These are phyloP conservation scores for Pseudogymnoascus sp. DNA, from an alignment of 2,329 filamentous ascomycete species.

Conservation along the genomic window DNA sequence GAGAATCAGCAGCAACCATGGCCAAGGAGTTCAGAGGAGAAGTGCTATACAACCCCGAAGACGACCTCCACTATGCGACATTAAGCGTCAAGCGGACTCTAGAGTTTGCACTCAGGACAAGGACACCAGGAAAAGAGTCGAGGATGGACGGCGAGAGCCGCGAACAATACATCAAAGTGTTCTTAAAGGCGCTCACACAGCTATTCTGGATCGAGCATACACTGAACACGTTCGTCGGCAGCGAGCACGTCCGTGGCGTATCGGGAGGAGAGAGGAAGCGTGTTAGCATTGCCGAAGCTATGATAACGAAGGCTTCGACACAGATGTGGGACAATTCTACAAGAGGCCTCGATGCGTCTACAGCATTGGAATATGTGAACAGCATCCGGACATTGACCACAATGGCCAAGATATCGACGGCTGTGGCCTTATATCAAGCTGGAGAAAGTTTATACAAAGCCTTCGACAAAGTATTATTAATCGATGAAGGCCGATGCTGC, in stretches of 20 bases:
- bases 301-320: slow-evolving; percentile 66
- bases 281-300: slow-evolving; percentile 70
- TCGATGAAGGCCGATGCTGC: slow-evolving; percentile 64
- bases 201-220: slow-evolving; percentile 68
- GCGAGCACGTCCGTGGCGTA: slow-evolving; percentile 68
- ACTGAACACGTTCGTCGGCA: slow-evolving; percentile 66
- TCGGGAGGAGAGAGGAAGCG: slow-evolving; percentile 77
- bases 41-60: slow-evolving; percentile 70
- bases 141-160: slow-evolving; percentile 57
- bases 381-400: slow-evolving; percentile 69
- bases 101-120: slow-evolving; percentile 62
- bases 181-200: slow-evolving; percentile 61
- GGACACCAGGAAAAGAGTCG: slow-evolving; percentile 58
- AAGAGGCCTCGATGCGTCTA: slow-evolving; percentile 71
- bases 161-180: slow-evolving; percentile 51
- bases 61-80: slow-evolving; percentile 70
- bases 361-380: slow-evolving; percentile 70
- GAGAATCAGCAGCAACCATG: slow-evolving; percentile 56
- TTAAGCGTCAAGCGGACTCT: slow-evolving; percentile 69
- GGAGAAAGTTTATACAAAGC: slow-evolving; percentile 63
- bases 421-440: slow-evolving; percentile 64
- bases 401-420: slow-evolving; percentile 62
- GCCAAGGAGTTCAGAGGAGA: slow-evolving; percentile 62
- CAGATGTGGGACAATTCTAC: slow-evolving; percentile 78
- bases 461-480: slow-evolving; percentile 76